Base-by-base conservation (phyloP, 495 filamentous ascomycete genomes). In the Niebla homalea region DNA sequence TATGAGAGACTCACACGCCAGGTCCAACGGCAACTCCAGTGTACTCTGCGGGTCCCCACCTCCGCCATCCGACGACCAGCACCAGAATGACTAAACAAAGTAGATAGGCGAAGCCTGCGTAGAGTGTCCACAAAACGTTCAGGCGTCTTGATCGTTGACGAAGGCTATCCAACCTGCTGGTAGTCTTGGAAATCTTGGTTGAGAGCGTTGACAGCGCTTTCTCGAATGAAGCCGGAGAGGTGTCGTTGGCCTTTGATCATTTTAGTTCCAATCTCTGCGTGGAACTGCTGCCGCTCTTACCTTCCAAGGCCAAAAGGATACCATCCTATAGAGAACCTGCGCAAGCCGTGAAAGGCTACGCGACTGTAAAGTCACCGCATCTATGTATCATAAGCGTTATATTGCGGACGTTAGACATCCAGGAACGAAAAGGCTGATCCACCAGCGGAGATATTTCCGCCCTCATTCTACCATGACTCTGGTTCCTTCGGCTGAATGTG, bases 181-280 rank as follows among this genome's bases (percentile, higher is more conserved):
- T 83, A 26, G 80, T 75, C 42, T 78, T 70, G 15, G 81, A 71
- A 60, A 97, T 94, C 70, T 90, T 94, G 23, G 70, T 70, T 14
- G 89, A 80, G 38, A 98, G 76, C 11, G 78, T 75, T 15, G 85
- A 83, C 38, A 98, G 81, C 0, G 83, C 77, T 68, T 88, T 94
- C 65, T 98, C 92, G 59, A 97, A 98, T 5, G 80, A 84, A 36
- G 89, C 90, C 2, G 90, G 84, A 56, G 89, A 94, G 63, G 77
- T 83, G 58, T 85, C 79, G 52, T 87, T 77, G 66, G 83, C 79
- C 87, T 93, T 58, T 15, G 49, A 18, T 16, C 10, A 38, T 32
- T 43, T 49, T 25, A 60, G 48, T 54, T 22, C 54, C 36, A 57
- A 52, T 50, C 36, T 43, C 42, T 53, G 39, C 42, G 53, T 35